A percentile compares a stretch with the other conserved stretches of the same genome.
These are phyloP conservation scores for Pythium graminicola DNA, from an alignment of 352 stramenopile genomes.

Conservation along the genomic window DNA sequence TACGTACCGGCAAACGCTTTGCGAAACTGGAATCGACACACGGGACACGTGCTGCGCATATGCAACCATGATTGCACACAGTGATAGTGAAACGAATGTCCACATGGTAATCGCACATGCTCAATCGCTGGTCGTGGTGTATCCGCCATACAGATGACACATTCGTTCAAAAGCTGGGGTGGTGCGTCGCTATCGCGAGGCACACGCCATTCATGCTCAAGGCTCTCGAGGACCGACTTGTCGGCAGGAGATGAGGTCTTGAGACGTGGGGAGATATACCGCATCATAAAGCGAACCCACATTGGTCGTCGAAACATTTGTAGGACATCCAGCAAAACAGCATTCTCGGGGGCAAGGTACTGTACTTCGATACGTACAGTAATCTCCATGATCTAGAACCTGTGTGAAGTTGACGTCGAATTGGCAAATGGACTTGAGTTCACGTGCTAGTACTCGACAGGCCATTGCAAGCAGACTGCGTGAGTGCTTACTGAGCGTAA, in stretches of 20 bases:
- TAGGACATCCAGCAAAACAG: slow-evolving; percentile 42
- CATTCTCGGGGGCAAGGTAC: slow-evolving; percentile 43
- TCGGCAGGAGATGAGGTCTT: slow-evolving; percentile 50
- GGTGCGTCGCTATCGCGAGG: no score
- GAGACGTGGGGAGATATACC: slow-evolving; percentile 50
- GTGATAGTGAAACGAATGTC: slow-evolving; percentile 86
- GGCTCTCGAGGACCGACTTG: slow-evolving; percentile 29
- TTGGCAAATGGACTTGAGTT: slow-evolving; percentile 16
- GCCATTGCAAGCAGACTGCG: no score
- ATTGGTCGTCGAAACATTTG: slow-evolving; percentile 45
- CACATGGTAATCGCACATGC: slow-evolving; percentile 76
- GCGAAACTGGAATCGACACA: slow-evolving; percentile 87
- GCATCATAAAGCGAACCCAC: slow-evolving; percentile 60
- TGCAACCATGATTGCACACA: slow-evolving; percentile 91
- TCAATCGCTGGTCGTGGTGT: background rate
- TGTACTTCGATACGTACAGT: slow-evolving; percentile 49
- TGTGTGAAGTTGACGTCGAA: slow-evolving; percentile 1
- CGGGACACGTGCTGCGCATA: slow-evolving; percentile 86
- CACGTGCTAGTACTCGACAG: no score
- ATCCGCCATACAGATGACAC: no score
- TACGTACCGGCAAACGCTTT: slow-evolving; percentile 54
- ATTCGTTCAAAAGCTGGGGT: no score
- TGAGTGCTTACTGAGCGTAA: no score
- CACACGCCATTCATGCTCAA: slow-evolving; percentile 26
- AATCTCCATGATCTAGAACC: slow-evolving; percentile 38